Base-by-base conservation (phyloP, 495 filamentous ascomycete species). In the Zalerion maritima region DNA sequence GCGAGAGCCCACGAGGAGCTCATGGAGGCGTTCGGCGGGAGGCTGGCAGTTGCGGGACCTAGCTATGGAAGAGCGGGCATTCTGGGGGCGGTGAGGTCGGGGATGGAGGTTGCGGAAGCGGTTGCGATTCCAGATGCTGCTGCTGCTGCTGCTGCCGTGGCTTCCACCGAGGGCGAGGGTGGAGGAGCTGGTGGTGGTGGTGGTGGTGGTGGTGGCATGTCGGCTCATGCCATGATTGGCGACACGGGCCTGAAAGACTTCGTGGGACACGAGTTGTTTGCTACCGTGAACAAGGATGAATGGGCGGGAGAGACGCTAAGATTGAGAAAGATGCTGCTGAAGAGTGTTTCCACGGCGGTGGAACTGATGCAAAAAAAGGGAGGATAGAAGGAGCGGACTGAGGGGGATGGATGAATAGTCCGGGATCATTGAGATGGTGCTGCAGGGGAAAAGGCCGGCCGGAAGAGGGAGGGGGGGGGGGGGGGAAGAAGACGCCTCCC, bases 31-130 rank as follows among this genome's bases (percentile, higher is more conserved):
- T 94, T 79, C 44, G 35, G 61, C 2, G 71, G 75, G 6, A 61
- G 62, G 18, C 53, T 97, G 11, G 60, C 67, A 17, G 75, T 94
- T 8, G 83, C 79, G 0, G 91, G 89, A 4, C 76, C 64, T 31
- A 86, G 77, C 54, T 94, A 85, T 55, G 54, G 49, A 22, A 24
- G 21, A 3, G 37, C 57, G 22, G 61, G 61, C 17, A 55, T 62
- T 5, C 28, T 56, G 19, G 33, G 38, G 3, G 40, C 49, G 13
- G 43, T 65, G 42, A 49, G 59, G 11, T 54, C 55, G 6, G 61
- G 37, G 23, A 38, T 41, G 26, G 58, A 64, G 21, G 30, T 51
- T 9, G 52, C 47, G 4, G 29, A 32, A 28, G 42, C 41, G 18
- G 31, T 57, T 4, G 41, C 48, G 23, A 17, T 35, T 35, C n/a